These are phyloP conservation scores for Starmerella powellii DNA, from an alignment of 805 yeast species.

Conservation along the genomic window DNA sequence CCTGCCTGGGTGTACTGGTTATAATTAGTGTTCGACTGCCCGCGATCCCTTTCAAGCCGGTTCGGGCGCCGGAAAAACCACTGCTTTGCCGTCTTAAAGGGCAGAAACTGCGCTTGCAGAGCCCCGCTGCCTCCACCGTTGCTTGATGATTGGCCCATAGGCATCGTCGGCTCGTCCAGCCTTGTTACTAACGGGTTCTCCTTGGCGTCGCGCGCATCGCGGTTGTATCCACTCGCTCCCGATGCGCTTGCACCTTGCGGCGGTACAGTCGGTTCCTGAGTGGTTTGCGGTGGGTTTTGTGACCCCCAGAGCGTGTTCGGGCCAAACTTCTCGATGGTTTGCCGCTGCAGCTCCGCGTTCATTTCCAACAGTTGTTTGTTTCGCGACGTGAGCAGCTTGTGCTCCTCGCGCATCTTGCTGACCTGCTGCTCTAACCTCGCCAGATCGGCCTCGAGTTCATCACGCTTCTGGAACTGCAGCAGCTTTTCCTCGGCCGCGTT, in stretches of 20 bases:
- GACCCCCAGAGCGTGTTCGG: slow-evolving; percentile 20
- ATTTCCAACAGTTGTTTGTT: slow-evolving; percentile 31
- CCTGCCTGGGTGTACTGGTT: neutral
- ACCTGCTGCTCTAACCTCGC: slow-evolving; percentile 22
- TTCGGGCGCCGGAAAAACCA: slow-evolving; percentile 17
- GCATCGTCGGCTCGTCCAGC: slow-evolving; percentile 6
- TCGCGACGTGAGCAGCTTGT: slow-evolving; percentile 25
- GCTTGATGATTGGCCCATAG: neutral
- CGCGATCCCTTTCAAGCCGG: neutral
- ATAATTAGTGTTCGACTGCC: neutral
- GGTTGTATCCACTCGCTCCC: neutral
- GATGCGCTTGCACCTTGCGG: neutral
- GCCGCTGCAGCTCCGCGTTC: slow-evolving; percentile 30
- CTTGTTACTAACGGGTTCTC: slow-evolving; percentile 13
- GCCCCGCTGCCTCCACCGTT: neutral
- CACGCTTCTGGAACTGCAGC: neutral
- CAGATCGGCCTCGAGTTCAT: slow-evolving; percentile 25
- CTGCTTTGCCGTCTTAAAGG: slow-evolving; percentile 13
- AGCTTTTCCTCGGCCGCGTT: slow-evolving; percentile 3
- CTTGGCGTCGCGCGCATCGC: neutral
- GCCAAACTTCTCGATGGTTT: slow-evolving; percentile 28
- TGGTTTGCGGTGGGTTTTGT: slow-evolving; percentile 6
- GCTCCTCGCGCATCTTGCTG: slow-evolving; percentile 26
- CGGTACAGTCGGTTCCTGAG: neutral
- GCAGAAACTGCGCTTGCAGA: slow-evolving; percentile 12